Percentiles rank a stretch among this genome's conserved stretches.
phyloP scores from a whole-genome alignment of 768 basidiomycete genomes.

The Naematelia aurantialba region DNA sequence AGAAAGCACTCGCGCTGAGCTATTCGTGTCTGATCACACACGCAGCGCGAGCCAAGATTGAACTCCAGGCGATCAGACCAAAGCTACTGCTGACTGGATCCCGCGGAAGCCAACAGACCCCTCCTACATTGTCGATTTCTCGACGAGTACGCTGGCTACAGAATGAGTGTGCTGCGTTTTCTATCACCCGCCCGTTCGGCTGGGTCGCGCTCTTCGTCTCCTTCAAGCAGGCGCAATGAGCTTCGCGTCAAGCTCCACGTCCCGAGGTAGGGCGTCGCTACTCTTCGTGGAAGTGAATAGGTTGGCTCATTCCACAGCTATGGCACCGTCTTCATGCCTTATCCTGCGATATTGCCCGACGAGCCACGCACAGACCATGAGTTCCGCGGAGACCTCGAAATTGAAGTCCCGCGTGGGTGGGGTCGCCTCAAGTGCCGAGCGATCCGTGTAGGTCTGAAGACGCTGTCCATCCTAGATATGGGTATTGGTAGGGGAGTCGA shows the following conservation, averaged over 20 bases:
- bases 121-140: no score
- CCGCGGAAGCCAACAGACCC: no score
- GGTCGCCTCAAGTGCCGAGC: slow-evolving; percentile 13
- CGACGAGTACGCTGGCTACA: not conserved
- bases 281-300: no score
- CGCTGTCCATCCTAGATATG: slow-evolving; percentile 13
- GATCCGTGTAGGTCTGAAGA: slow-evolving; percentile 23
- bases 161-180: slow-evolving; percentile 7
- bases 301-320: slow-evolving; percentile 7
- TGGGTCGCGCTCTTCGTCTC: not conserved
- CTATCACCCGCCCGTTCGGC: slow-evolving; percentile 3
- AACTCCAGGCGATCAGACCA: not conserved
- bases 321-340: slow-evolving; percentile 20
- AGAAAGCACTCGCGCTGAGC: no score
- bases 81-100: not conserved
- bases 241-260: not conserved
- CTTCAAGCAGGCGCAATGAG: not conserved
- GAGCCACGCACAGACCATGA: slow-evolving; percentile 21
- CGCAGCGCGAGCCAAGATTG: not conserved
- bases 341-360: slow-evolving; percentile 6
- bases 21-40: no score
- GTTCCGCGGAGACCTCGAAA: slow-evolving; percentile 23
- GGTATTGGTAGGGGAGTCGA: slow-evolving; percentile 22
- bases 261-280: not conserved
- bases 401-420: slow-evolving; percentile 11